Conservation (phyloP, 169 alveolate genomes). For the Babesia bigemina region DNA sequence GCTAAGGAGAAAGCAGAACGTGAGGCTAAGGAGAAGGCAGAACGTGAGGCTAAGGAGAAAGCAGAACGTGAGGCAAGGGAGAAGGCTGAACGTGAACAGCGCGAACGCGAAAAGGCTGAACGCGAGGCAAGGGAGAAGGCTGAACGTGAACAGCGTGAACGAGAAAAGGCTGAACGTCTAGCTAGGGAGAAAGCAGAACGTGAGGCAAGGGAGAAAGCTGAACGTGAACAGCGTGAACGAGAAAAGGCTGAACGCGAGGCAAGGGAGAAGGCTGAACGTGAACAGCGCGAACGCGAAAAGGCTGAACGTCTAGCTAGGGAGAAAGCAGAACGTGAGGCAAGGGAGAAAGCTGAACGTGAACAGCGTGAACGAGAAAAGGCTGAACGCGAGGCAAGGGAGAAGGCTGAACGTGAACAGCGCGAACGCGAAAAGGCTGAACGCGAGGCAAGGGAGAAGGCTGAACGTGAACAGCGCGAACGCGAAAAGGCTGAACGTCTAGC, state of each 20-base stretch:
- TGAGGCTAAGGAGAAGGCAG: neutral
- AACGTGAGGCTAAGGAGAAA: neutral
- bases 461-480: too few species aligned
- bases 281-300: too few species aligned
- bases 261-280: too few species aligned
- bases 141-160: neutral
- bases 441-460: too few species aligned
- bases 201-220: neutral
- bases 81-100: neutral
- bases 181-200: neutral
- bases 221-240: neutral
- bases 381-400: too few species aligned
- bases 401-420: too few species aligned
- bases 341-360: slow-evolving; percentile 6
- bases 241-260: neutral
- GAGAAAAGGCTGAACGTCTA: neutral
- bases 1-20: neutral
- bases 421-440: too few species aligned
- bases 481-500: too few species aligned
- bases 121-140: neutral
- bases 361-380: too few species aligned
- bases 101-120: neutral
- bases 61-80: neutral
- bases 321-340: neutral
- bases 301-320: neutral